Conservation (phyloP, 805 yeast genomes). For the Spathaspora gorwiae region DNA sequence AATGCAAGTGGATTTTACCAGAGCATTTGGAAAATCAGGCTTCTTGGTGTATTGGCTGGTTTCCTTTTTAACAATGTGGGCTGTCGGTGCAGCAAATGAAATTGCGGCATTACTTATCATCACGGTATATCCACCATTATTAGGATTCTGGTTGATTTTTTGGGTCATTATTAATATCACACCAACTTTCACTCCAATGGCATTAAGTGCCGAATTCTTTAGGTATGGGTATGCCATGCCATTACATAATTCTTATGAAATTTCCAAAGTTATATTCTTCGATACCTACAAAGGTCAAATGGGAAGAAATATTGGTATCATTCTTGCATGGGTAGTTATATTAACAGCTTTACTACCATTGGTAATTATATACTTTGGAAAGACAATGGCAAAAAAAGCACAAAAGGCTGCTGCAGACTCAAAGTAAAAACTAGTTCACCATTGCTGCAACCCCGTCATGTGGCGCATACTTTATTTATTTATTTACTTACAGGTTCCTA, state of each 20-base stretch:
- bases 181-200: slow-evolving; percentile 64
- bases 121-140: slow-evolving; percentile 52
- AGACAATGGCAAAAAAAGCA: slow-evolving; percentile 26
- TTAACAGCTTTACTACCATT: slow-evolving; percentile 43
- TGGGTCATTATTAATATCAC: slow-evolving; percentile 69
- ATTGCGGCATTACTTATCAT: slow-evolving; percentile 51
- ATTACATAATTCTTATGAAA: slow-evolving; percentile 58
- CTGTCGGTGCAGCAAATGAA: slow-evolving; percentile 75
- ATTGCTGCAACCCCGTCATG: too few relatives aligned
- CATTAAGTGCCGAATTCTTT: slow-evolving; percentile 50
- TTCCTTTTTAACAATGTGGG: slow-evolving; percentile 63
- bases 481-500: too few relatives aligned
- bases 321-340: slow-evolving; percentile 57
- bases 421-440: too few relatives aligned
- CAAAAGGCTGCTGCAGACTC: slow-evolving; percentile 12
- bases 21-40: slow-evolving; percentile 61
- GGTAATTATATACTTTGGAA: slow-evolving; percentile 40
- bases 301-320: slow-evolving; percentile 57
- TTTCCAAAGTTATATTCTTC: slow-evolving; percentile 54
- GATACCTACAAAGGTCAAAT: slow-evolving; percentile 51
- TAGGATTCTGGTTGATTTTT: slow-evolving; percentile 67
- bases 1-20: slow-evolving; percentile 58
- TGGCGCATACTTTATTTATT: too few relatives aligned
- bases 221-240: slow-evolving; percentile 68
- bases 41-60: slow-evolving; percentile 73